Evolutionary conservation across 2,329 filamentous ascomycete genomes (phyloP).

Genomic region (Neobulgaria alba): DNA sequence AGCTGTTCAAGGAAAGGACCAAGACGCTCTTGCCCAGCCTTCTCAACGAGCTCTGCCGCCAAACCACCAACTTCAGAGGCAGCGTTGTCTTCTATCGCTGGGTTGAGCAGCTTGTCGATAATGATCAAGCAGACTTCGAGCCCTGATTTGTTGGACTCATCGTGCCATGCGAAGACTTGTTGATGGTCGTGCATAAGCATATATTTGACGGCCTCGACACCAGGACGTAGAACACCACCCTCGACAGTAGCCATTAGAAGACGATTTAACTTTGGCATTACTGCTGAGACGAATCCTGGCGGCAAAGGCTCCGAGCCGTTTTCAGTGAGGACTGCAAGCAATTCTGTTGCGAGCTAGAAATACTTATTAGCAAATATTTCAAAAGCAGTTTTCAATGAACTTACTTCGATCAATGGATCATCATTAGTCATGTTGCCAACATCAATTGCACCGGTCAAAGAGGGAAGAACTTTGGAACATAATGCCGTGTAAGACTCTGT

Average conservation of each 20-base stretch:
- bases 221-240: constrained; percentile 78
- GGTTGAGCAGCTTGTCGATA: constrained; percentile 81
- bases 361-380: constrained; percentile 23
- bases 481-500: constrained; percentile 65
- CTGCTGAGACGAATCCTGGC: constrained; percentile 72
- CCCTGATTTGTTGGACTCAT: constrained; percentile 70
- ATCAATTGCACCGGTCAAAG: constrained; percentile 81
- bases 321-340: constrained; percentile 73
- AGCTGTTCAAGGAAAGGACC: constrained; percentile 86
- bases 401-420: constrained; percentile 67
- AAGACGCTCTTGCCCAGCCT: constrained; percentile 82
- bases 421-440: constrained; percentile 80
- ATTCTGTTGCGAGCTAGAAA: constrained; percentile 64
- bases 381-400: too few species aligned
- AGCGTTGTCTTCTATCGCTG: constrained; percentile 80
- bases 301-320: constrained; percentile 80
- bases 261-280: constrained; percentile 78
- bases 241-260: constrained; percentile 79
- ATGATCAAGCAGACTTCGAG: constrained; percentile 85
- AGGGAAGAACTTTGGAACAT: constrained; percentile 79
- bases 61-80: constrained; percentile 94
- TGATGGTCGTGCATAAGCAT: constrained; percentile 84
- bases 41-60: constrained; percentile 90
- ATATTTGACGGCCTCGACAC: constrained; percentile 78
- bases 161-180: constrained; percentile 81